Evolutionary conservation across 805 yeast species (phyloP), one percentile per base, ranked within the genome.

Genomic region (Wickerhamomyces bisporus): DNA sequence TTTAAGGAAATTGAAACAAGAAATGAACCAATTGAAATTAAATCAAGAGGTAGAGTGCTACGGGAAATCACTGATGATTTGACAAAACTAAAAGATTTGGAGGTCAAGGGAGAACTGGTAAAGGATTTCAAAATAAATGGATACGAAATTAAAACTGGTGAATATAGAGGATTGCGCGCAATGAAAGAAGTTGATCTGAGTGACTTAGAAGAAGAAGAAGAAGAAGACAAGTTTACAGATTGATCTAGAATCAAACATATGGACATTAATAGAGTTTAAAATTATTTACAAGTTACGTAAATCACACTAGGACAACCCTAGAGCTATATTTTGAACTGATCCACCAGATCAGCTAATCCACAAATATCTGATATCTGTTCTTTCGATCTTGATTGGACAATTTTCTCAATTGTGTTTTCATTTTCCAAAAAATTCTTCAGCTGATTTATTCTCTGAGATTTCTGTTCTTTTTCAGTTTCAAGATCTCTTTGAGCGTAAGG

Each of bases 401-500:
- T 72, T 1, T 42, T 44, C 43, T 73, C 79, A 16, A 73, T 52
- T 16, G 52, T 50, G 16, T 44, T 41, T 41, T 72, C 75, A 46
- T 69, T 72, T 16, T 57, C 49, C 13, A 63, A 58, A 61, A 71
- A 66, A 11, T 48, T 56, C 7, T 42, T 39, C 9, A 72, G 36
- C 5, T 44, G 44, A n/a, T 53, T 50, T 35, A 61, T 59, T 13
- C 57, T 53, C 2, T 18, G 34, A 31, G 55, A 61, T 30, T 57
- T 57, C 4, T 46, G 40, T 14, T 61, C 61, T 14, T 57, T 52
- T 15, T 54, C 52, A 7, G 58, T 58, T 17, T 56, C 43, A 6
- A 57, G 29, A 32, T 71, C 73, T 35, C 68, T 62, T 10, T 63
- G 58, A 4, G 73, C 73, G 45, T 76, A 76, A 1, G 81, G 80